These are phyloP conservation scores for Pisolithus microcarpus DNA, from an alignment of 768 basidiomycete genomes.

Conservation along the genomic window DNA sequence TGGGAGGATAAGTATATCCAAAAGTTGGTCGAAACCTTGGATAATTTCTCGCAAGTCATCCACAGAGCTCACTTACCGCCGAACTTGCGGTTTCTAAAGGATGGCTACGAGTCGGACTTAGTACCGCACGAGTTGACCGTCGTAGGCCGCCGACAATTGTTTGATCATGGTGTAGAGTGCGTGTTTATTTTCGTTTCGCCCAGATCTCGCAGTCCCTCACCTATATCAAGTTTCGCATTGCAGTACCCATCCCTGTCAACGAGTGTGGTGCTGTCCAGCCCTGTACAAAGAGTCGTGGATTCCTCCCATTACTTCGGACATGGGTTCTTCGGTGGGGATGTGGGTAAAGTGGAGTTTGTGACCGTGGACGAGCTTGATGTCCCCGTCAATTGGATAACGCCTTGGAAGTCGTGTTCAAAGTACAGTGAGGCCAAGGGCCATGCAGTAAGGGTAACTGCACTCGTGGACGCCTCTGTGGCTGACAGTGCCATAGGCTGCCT, in stretches of 20 bases:
- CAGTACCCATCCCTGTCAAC: slow-evolving; percentile 17
- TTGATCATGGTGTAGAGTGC: slow-evolving; percentile 34
- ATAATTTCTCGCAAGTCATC: slow-evolving; percentile 16
- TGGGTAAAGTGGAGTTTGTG: slow-evolving; percentile 22
- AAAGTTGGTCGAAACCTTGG: slow-evolving; percentile 28
- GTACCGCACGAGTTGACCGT: slow-evolving; percentile 31
- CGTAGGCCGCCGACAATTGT: slow-evolving; percentile 32
- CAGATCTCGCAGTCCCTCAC: not conserved
- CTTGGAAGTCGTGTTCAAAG: slow-evolving; percentile 32
- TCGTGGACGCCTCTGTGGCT: not conserved
- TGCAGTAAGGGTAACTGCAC: slow-evolving; percentile 2
- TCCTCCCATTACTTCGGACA: slow-evolving; percentile 35
- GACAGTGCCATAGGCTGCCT: slow-evolving; percentile 9
- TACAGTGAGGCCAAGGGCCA: slow-evolving; percentile 4
- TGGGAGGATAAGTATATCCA: slow-evolving; percentile 26
- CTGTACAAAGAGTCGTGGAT: slow-evolving; percentile 27
- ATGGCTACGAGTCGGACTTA: slow-evolving; percentile 29
- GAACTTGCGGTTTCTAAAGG: slow-evolving; percentile 30
- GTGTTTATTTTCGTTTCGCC: not conserved
- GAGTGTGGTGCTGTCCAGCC: slow-evolving; percentile 10
- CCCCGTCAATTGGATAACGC: slow-evolving; percentile 37
- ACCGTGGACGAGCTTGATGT: slow-evolving; percentile 28
- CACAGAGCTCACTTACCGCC: slow-evolving; percentile 24
- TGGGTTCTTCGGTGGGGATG: slow-evolving; percentile 31
- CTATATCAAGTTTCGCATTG: slow-evolving; percentile 13